Percentiles rank a stretch among this genome's conserved stretches.
These are phyloP conservation scores for Macroventuria anomochaeta DNA, from an alignment of 2,329 filamentous ascomycete genomes.

Conservation along the genomic window DNA sequence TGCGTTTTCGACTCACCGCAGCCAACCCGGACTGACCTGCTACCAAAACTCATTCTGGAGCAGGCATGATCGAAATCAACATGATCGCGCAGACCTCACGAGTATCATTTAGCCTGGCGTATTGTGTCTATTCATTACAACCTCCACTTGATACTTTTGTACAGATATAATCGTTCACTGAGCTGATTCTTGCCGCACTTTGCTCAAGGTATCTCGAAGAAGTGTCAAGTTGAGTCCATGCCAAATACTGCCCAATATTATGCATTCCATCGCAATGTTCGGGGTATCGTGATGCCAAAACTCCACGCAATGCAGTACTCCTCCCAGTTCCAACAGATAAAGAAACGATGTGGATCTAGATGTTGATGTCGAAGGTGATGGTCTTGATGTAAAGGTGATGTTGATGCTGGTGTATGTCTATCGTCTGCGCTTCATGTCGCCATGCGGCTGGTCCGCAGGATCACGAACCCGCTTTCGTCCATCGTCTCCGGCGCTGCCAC, in stretches of 20 bases:
- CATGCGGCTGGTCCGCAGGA: slow-evolving; percentile 32
- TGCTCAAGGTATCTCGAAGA: neutral
- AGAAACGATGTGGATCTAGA: neutral
- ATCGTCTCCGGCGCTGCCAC: slow-evolving; percentile 25
- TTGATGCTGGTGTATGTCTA: slow-evolving; percentile 20
- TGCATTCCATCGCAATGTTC: slow-evolving; percentile 5
- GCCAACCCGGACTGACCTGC: too few species aligned
- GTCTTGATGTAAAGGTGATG: slow-evolving; percentile 10
- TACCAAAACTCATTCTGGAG: too few species aligned
- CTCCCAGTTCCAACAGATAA: neutral
- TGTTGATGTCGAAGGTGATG: slow-evolving; percentile 2
- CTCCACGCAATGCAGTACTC: slow-evolving; percentile 21
- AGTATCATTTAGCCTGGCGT: too few species aligned
- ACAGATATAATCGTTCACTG: neutral
- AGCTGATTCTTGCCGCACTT: neutral
- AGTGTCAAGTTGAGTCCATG: neutral
- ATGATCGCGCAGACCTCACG: too few species aligned
- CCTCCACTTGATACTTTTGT: neutral
- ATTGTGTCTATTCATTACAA: neutral
- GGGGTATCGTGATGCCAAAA: slow-evolving; percentile 23
- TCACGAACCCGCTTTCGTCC: slow-evolving; percentile 33
- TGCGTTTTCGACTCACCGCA: too few species aligned
- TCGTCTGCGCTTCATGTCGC: slow-evolving; percentile 33
- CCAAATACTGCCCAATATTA: neutral
- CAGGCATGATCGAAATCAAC: too few species aligned